Evolutionary conservation across 768 basidiomycete species (phyloP), one percentile per base, ranked within the genome.

Genomic region (Cubamyces lactineus): DNA sequence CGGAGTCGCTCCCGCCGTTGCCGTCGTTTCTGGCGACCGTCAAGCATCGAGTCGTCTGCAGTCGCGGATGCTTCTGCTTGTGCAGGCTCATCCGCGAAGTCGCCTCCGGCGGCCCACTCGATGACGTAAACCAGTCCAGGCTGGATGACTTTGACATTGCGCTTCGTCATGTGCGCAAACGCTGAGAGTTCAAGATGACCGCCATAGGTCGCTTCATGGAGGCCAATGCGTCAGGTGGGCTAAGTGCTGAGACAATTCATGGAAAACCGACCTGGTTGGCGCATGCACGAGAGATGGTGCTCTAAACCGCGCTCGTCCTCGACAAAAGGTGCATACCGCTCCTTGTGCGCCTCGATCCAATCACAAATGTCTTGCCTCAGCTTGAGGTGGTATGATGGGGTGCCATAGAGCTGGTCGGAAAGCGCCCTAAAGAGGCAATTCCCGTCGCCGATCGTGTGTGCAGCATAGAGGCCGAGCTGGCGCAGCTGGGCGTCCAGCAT

Each of bases 151-250:
- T 96, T 96, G 73, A 97, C 89, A 69, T 93, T 84, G 30, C 88
- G 81, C 57, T 79, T 78, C 51, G 82, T 82, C 78, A 93, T 84
- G 67, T 94, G 91, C 3, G 95, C 88, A 72, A 95, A 96, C 0
- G 93, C 93, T 17, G 89, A 91, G n/a, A 97, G 80, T 73, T 97
- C 95, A 69, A 97, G 84, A 74, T 97, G 93, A 1, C 94, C 94
- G 43, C 94, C 95, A 63, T 96, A 96, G 1, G 94, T 96, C 28
- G 85, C 91, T 89, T 67, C 56, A 60, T 9, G 34, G 9, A 40
- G 40, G 34, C 41, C 68, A 40, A 55, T 34, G 40, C 41, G 16
- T 26, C 45, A 53, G 39, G 30, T 11, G 34, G 34, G 9, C 9
- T 34, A 9, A 21, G 43, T 39, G 30, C 38, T 26, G 28, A 8